phyloP scores from a whole-genome alignment of 139 green algal genomes.

The Monoraphidium neglectum region DNA sequence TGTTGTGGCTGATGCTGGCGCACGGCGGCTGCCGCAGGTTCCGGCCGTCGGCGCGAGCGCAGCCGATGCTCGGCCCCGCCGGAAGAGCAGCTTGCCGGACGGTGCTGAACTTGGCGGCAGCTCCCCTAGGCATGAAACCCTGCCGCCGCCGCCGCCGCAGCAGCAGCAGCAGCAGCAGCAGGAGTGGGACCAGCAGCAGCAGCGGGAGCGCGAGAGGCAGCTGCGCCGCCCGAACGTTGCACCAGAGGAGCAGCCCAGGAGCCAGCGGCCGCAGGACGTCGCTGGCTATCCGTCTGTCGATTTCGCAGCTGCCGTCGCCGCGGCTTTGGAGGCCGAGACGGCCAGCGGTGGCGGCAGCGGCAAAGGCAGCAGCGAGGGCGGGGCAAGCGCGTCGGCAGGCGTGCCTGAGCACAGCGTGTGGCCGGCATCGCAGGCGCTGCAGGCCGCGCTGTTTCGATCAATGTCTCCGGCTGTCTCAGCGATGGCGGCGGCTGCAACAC shows the following conservation, averaged over 20 bases:
- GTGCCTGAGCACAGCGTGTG: too few species aligned
- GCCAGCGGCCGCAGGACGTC: conserved; percentile 6
- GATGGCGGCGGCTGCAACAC: too few species aligned
- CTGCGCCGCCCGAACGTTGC: not conserved
- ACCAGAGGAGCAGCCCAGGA: not conserved
- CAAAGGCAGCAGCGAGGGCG: too few species aligned
- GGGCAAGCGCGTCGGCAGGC: too few species aligned
- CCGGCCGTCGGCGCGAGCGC: not conserved
- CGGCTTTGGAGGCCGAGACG: not conserved
- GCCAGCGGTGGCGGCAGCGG: too few species aligned
- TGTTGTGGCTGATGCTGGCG: not conserved
- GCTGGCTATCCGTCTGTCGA: conserved; percentile 14
- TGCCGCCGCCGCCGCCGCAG: not conserved
- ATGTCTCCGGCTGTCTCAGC: too few species aligned
- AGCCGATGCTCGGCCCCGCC: not conserved
- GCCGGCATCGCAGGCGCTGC: too few species aligned
- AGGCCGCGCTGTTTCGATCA: too few species aligned
- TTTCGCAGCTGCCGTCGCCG: conserved; percentile 12
- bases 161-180: conserved; percentile 9
- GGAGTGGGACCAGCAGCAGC: not conserved
- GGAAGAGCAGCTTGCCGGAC: conserved; percentile 12
- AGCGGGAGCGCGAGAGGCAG: not conserved
- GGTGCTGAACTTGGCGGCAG: too few species aligned
- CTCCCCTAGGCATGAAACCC: too few species aligned
- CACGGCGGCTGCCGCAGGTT: not conserved